Evolutionary conservation across 2,329 filamentous ascomycete species (phyloP).

Genomic region (Cryphonectria naterciae): DNA sequence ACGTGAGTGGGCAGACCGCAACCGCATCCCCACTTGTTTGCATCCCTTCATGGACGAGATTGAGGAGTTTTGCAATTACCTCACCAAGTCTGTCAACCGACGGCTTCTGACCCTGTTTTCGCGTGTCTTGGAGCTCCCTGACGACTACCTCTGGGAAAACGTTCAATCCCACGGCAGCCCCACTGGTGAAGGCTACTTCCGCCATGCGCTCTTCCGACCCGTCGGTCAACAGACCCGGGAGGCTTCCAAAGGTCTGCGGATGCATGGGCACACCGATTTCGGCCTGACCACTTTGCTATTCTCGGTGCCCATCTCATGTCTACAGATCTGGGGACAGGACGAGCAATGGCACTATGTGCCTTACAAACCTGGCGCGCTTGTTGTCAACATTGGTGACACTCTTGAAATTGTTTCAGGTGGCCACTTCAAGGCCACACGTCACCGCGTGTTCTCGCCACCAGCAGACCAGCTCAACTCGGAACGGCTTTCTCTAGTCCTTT

Average conservation of each 20-base stretch:
- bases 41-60: conserved; percentile 56
- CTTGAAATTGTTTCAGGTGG: conserved; percentile 51
- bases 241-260: conserved; percentile 45
- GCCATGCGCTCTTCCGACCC: conserved; percentile 49
- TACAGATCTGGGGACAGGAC: conserved; percentile 50
- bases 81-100: conserved; percentile 52
- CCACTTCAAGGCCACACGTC: conserved; percentile 50
- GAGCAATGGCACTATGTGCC: conserved; percentile 52
- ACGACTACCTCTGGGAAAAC: conserved; percentile 49
- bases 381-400: conserved; percentile 53
- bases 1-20: conserved; percentile 46
- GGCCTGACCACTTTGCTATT: conserved; percentile 51
- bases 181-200: conserved; percentile 50
- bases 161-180: conserved; percentile 48
- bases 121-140: conserved; percentile 48
- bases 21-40: conserved; percentile 50
- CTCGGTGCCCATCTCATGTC: conserved; percentile 49
- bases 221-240: conserved; percentile 38
- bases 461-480: conserved; percentile 45
- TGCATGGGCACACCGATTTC: conserved; percentile 54
- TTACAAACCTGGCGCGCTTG: conserved; percentile 50
- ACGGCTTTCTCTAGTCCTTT: conserved; percentile 47
- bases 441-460: conserved; percentile 48
- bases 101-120: conserved; percentile 46
- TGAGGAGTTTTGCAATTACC: conserved; percentile 43